Evolutionary conservation across 108 stramenopile species (phyloP).

Genomic region (Nitzschia sp.): DNA sequence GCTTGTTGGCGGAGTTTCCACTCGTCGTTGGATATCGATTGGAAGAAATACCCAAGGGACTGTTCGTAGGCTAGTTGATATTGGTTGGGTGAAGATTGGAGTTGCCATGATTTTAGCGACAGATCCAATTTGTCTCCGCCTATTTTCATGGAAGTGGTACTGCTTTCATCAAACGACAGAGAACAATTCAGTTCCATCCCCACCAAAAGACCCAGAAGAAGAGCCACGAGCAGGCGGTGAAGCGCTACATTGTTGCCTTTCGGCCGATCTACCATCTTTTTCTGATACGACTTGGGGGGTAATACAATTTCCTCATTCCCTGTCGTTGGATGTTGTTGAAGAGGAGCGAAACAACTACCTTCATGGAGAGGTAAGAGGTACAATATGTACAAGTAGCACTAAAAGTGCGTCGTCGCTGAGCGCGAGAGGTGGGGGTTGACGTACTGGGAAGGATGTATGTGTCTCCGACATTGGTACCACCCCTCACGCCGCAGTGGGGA

Average conservation of each 20-base stretch:
- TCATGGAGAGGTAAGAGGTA: too few relatives aligned
- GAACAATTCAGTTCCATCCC: slow-evolving; percentile 9
- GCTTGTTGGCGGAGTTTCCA: slow-evolving; percentile 37
- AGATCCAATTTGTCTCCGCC: neutral
- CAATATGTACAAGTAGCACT: too few relatives aligned
- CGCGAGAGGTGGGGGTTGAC: too few relatives aligned
- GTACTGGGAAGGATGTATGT: too few relatives aligned
- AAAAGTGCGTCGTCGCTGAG: too few relatives aligned
- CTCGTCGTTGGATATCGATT: slow-evolving; percentile 30
- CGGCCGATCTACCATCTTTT: neutral
- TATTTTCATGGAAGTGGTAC: neutral
- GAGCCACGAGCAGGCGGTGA: neutral
- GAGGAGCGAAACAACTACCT: too few relatives aligned
- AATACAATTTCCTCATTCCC: too few relatives aligned
- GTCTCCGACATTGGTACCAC: too few relatives aligned
- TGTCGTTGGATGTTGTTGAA: too few relatives aligned
- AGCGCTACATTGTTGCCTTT: neutral
- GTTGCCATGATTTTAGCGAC: neutral
- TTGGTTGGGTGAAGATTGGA: neutral
- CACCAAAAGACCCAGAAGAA: slow-evolving; percentile 6
- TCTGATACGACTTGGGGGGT: too few relatives aligned
- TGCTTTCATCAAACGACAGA: neutral
- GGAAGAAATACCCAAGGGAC: slow-evolving; percentile 41
- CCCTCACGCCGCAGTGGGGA: too few relatives aligned
- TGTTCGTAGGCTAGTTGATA: slow-evolving; percentile 28